Evolutionary conservation across 2,329 filamentous ascomycete species (phyloP), one percentile per base, ranked within the genome.

Genomic region (Xylaria arbuscula): DNA sequence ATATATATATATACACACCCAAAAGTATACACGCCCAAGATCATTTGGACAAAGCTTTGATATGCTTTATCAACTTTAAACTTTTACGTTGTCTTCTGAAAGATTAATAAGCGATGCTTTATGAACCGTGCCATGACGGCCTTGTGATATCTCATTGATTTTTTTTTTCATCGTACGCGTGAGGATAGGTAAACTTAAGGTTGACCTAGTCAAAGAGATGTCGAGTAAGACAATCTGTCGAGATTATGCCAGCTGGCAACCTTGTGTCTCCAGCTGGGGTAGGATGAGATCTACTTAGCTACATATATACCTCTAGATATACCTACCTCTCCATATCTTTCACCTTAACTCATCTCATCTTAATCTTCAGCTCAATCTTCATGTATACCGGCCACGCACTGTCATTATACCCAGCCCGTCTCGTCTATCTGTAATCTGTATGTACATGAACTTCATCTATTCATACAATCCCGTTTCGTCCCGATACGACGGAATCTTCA

Each of bases 1-100:
- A 67, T 42, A 65, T 28, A 57, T 24, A 68, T 36, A 68, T 7
- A 54, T 47, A 54, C 51, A 17, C 24, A 45, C n/a, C 28, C 28
- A 28, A 28, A 28, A 45, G 15, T 17, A n/a, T 45, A 51, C 48
- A 64, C 15, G 54, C 34, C 51, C 42, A 62, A 58, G 47, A 62
- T 50, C 64, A 61, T 24, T 34, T 60, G 63, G 60, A 68, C 54
- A 56, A 60, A 59, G 63, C 19, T 38, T 4, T 59, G 47, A 55
- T 47, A 38, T 55, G 51, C 51, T 54, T 54, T 38, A n/a, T 38
- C 51, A 24, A 55, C 32, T n/a, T 38, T 17, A 22, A 55, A 28
- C 11, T 6, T 22, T 7, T 19, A 19, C 11, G 51, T 19, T 19
- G 36, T 36, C 13, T 2, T 3, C n/a, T n/a, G 36, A 10, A 55